These are phyloP conservation scores for Pythium periplocum DNA, from an alignment of 352 stramenopile genomes.

Conservation along the genomic window DNA sequence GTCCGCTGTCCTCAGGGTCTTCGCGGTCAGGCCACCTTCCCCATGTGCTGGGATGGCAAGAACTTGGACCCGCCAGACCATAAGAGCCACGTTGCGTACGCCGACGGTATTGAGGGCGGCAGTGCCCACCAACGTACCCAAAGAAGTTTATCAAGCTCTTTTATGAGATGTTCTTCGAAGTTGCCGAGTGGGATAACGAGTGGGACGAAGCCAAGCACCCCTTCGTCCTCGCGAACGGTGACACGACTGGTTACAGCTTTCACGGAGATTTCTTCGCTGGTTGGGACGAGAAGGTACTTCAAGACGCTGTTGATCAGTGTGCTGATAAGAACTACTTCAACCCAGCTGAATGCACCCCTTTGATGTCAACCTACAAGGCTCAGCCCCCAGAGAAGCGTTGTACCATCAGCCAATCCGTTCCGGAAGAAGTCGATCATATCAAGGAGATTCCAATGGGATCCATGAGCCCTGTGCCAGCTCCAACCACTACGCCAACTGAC, in stretches of 20 bases:
- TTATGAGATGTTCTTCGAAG: slow-evolving; percentile 48
- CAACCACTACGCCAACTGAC: no score
- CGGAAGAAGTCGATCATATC: no score
- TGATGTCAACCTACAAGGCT: slow-evolving; percentile 30
- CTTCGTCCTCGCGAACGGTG: slow-evolving; percentile 44
- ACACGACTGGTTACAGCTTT: slow-evolving; percentile 40
- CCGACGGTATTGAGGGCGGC: slow-evolving; percentile 35
- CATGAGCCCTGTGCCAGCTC: no score
- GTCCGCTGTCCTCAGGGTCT: slow-evolving; percentile 37
- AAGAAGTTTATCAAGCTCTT: slow-evolving; percentile 62
- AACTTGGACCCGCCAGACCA: slow-evolving; percentile 42
- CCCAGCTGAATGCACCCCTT: slow-evolving; percentile 31
- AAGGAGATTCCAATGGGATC: no score
- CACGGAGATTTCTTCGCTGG: slow-evolving; percentile 52
- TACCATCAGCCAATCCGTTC: slow-evolving; percentile 8
- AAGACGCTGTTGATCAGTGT: slow-evolving; percentile 37
- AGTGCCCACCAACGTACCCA: slow-evolving; percentile 25
- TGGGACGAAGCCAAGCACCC: slow-evolving; percentile 39
- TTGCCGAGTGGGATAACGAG: slow-evolving; percentile 41
- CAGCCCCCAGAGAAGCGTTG: slow-evolving; percentile 26
- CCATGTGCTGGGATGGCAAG: slow-evolving; percentile 48
- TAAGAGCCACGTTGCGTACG: slow-evolving; percentile 49
- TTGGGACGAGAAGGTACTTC: slow-evolving; percentile 38
- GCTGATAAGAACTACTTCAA: slow-evolving; percentile 49
- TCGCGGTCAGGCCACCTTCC: slow-evolving; percentile 47